Conservation (phyloP, 1,284 basidiomycete species). For the Volvariella volvacea region DNA sequence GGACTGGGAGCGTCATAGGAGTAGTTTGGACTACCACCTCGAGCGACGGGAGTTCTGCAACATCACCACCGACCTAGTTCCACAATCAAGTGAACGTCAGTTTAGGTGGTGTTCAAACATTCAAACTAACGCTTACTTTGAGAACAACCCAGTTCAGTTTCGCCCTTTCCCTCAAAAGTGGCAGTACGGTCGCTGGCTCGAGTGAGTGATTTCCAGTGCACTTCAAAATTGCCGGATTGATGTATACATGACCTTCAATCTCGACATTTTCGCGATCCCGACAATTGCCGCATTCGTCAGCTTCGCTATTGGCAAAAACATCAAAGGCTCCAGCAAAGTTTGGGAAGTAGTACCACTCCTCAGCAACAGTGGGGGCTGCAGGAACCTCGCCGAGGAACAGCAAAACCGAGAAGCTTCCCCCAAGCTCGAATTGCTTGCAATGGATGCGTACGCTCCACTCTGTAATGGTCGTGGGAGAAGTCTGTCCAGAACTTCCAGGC, state of each 20-base stretch:
- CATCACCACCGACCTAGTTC: no score
- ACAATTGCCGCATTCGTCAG: constrained; percentile 34
- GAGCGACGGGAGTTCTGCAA: no score
- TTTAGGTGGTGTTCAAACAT: no score
- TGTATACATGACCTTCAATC: constrained; percentile 50
- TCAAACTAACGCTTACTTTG: no score
- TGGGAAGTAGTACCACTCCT: no score
- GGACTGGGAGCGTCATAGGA: no score
- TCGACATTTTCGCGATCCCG: constrained; percentile 25
- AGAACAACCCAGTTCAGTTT: no score
- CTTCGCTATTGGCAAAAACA: constrained; percentile 31
- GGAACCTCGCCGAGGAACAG: constrained; percentile 38
- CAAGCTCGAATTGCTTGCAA: constrained; percentile 35
- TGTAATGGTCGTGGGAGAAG: constrained; percentile 17
- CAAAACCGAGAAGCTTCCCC: constrained; percentile 31
- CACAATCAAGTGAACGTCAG: no score
- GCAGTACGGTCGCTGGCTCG: constrained; percentile 12
- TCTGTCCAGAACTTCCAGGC: no score
- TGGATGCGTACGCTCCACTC: constrained; percentile 38
- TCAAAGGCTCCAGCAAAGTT: constrained; percentile 31
- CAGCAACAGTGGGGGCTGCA: no score
- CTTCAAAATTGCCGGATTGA: constrained; percentile 27
- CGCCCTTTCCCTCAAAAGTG: no score
- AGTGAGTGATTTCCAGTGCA: constrained; percentile 18
- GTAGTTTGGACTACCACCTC: no score